phyloP scores from a whole-genome alignment of 495 filamentous ascomycete species.

The Lasiosphaeria miniovina region DNA sequence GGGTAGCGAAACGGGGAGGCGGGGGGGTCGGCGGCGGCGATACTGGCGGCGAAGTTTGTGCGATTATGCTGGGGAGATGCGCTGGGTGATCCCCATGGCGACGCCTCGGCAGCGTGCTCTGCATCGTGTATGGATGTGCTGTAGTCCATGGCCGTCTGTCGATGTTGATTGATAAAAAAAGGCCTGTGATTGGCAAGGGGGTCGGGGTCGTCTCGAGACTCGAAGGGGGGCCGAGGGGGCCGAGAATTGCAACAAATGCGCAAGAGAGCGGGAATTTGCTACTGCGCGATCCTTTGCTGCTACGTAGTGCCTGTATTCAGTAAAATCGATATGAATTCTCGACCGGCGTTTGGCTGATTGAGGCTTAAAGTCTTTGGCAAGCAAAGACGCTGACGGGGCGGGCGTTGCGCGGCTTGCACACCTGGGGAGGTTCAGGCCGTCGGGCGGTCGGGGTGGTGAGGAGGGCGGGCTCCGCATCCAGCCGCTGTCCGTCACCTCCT shows the following conservation, averaged over 20 bases:
- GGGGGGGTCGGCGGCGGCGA: constrained; percentile 28
- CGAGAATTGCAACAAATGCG: background rate
- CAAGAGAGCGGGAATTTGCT: too few species aligned
- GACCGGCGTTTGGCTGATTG: too few species aligned
- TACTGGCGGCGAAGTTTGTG: constrained; percentile 49
- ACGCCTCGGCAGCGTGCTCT: constrained; percentile 64
- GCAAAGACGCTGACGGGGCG: too few species aligned
- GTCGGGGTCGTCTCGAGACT: constrained; percentile 6
- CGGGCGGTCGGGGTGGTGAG: too few species aligned
- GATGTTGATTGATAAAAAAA: background rate
- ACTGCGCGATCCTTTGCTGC: too few species aligned
- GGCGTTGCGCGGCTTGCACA: too few species aligned
- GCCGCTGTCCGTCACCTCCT: too few species aligned
- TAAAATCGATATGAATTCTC: too few species aligned
- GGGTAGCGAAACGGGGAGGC: constrained; percentile 35
- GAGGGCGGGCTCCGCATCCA: too few species aligned
- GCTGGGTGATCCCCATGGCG: constrained; percentile 70
- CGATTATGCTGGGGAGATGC: constrained; percentile 64
- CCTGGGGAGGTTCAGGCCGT: too few species aligned
- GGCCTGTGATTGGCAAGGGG: background rate
- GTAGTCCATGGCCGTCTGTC: constrained; percentile 68
- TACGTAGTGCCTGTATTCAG: too few species aligned
- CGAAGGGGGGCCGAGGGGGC: background rate
- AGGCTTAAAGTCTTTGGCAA: too few species aligned
- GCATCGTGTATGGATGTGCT: constrained; percentile 71